phyloP scores from a whole-genome alignment of 257 asterid genomes.

The Dorcoceras hygrometricum region DNA sequence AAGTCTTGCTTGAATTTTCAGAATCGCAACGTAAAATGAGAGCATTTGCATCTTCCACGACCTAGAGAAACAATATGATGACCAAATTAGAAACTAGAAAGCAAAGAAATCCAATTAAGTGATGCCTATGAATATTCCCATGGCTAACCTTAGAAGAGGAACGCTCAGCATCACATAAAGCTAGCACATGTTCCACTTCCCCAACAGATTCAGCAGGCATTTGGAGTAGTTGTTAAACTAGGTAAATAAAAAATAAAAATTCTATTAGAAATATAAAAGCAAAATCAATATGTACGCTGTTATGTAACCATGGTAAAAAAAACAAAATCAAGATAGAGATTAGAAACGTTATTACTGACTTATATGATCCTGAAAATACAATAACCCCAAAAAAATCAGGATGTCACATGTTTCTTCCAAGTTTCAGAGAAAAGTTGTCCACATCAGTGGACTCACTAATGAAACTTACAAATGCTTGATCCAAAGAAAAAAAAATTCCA shows the following conservation, averaged over 20 bases:
- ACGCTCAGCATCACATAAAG: conserved; percentile 66
- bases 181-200: conserved; percentile 61
- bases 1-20: conserved; percentile 60
- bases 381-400: neutral
- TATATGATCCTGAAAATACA: neutral
- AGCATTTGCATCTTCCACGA: conserved; percentile 78
- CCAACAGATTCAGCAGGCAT: conserved; percentile 74
- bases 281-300: neutral
- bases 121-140: conserved; percentile 13
- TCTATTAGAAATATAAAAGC: conserved; percentile 23
- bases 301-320: conserved; percentile 7
- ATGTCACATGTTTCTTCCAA: neutral
- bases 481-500: too few relatives aligned
- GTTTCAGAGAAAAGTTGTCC: neutral
- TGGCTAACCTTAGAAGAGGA: conserved; percentile 54
- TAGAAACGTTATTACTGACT: conserved; percentile 8
- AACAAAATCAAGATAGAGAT: conserved; percentile 1
- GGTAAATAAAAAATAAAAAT: conserved; percentile 26
- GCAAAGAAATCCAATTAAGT: conserved; percentile 18
- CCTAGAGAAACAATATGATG: conserved; percentile 38
- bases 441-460: too few relatives aligned
- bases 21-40: conserved; percentile 72
- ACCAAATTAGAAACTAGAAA: conserved; percentile 23
- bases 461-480: too few relatives aligned
- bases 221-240: conserved; percentile 80